phyloP scores from a whole-genome alignment of 441 rosid species.

The Sinapis alba region DNA sequence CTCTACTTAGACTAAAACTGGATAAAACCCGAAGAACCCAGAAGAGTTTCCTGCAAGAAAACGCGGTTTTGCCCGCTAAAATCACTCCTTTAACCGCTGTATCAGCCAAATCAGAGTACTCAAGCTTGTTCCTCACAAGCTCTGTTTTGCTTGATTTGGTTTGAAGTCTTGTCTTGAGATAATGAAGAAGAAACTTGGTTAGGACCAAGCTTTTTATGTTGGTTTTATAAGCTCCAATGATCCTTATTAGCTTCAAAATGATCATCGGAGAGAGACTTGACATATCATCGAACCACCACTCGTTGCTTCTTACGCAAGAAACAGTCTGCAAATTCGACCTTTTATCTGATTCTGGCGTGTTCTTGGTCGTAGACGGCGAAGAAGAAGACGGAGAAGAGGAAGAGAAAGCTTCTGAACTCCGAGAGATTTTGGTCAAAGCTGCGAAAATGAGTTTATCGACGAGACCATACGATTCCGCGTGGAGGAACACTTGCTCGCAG shows the following conservation, averaged over 20 bases:
- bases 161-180: constrained; percentile 49
- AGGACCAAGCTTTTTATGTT: constrained; percentile 49
- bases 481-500: constrained; percentile 52
- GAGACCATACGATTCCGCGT: constrained; percentile 60
- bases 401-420: constrained; percentile 43
- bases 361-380: constrained; percentile 42
- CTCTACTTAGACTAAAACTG: constrained; percentile 52
- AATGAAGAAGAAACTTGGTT: constrained; percentile 69
- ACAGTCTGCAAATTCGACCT: constrained; percentile 30
- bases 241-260: constrained; percentile 50
- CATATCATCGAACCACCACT: constrained; percentile 80
- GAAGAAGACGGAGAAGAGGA: constrained; percentile 49
- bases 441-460: constrained; percentile 50
- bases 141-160: constrained; percentile 22
- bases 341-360: constrained; percentile 42
- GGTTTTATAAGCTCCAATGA: constrained; percentile 46
- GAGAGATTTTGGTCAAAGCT: constrained; percentile 54
- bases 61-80: constrained; percentile 31
- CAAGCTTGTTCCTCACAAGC: constrained; percentile 29
- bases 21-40: constrained; percentile 55
- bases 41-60: constrained; percentile 75
- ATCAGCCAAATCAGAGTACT: constrained; percentile 48
- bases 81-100: constrained; percentile 57
- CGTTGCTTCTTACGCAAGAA: constrained; percentile 44
- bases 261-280: constrained; percentile 50